Conservation (phyloP, 2,329 filamentous ascomycete species). For the Trichoderma aggressivum region DNA sequence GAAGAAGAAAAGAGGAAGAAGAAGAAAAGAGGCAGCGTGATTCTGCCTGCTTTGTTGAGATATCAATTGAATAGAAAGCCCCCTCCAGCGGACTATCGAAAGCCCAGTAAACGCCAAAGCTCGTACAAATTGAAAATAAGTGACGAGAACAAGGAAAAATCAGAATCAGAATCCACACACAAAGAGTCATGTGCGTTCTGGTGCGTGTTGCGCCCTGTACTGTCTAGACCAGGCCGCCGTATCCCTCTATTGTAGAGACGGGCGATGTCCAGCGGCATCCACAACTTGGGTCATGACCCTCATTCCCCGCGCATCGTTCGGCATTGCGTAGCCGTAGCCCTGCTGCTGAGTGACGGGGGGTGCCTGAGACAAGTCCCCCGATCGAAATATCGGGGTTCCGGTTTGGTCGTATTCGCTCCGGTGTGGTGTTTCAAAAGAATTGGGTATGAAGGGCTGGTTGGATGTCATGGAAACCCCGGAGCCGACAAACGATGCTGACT, state of each 20-base stretch:
- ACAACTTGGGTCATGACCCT: constrained; percentile 29
- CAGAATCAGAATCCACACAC: background rate
- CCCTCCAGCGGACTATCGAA: background rate
- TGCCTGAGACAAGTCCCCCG: constrained; percentile 30
- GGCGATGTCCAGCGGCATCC: constrained; percentile 29
- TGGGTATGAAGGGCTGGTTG: constrained; percentile 33
- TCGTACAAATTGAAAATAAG: background rate
- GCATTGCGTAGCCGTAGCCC: constrained; percentile 34
- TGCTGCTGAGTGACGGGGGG: constrained; percentile 30
- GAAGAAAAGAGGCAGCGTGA: background rate
- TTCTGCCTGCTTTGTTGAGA: background rate
- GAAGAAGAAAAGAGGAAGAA: too few species aligned
- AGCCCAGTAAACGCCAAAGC: constrained; percentile 7
- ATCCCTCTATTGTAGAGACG: constrained; percentile 26
- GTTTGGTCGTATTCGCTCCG: constrained; percentile 33
- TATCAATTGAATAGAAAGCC: background rate
- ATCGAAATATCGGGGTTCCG: constrained; percentile 33
- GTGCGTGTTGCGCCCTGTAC: constrained; percentile 27
- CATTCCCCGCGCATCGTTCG: constrained; percentile 33
- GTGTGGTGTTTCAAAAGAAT: constrained; percentile 35
- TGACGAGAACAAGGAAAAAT: background rate
- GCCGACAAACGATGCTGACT: constrained; percentile 32
- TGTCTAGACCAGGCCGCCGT: constrained; percentile 29
- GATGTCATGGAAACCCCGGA: constrained; percentile 33
- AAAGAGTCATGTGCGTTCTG: background rate